These are phyloP conservation scores for Aspergillus sp. DNA, from an alignment of 2,329 filamentous ascomycete species.

Conservation along the genomic window DNA sequence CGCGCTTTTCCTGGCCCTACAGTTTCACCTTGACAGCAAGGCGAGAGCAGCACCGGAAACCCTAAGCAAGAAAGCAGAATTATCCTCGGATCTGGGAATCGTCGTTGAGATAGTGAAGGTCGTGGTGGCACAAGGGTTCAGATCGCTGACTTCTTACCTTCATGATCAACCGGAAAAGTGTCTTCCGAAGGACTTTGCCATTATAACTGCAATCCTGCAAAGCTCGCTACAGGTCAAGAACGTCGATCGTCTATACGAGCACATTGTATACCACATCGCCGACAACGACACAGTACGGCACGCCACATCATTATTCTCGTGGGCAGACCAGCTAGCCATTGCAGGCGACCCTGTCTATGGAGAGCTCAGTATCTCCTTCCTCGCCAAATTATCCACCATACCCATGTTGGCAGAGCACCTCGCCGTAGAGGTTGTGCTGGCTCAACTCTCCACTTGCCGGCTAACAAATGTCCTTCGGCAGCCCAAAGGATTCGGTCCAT, in stretches of 20 bases:
- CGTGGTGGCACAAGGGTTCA: conserved; percentile 79
- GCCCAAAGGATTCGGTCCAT: conserved; percentile 69
- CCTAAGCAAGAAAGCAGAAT: conserved; percentile 36
- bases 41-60: conserved; percentile 36
- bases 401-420: conserved; percentile 83
- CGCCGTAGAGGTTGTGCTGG: conserved; percentile 80
- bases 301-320: conserved; percentile 85
- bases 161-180: conserved; percentile 70
- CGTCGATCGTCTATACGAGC: conserved; percentile 68
- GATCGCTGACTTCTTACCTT: conserved; percentile 74
- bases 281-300: conserved; percentile 71
- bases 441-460: conserved; percentile 75
- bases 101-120: conserved; percentile 78
- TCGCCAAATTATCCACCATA: conserved; percentile 82
- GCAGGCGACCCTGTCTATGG: conserved; percentile 87
- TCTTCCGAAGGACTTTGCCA: conserved; percentile 76
- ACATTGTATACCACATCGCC: conserved; percentile 68
- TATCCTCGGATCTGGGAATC: conserved; percentile 52
- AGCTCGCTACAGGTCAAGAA: conserved; percentile 77
- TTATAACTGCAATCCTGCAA: conserved; percentile 85
- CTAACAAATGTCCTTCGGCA: conserved; percentile 74
- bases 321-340: conserved; percentile 79
- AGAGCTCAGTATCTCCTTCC: conserved; percentile 83
- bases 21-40: conserved; percentile 44
- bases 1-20: conserved; percentile 78